Evolutionary conservation across 2,329 filamentous ascomycete genomes (phyloP), one percentile per base, ranked within the genome.

Genomic region (Trichoderma endophyticum): DNA sequence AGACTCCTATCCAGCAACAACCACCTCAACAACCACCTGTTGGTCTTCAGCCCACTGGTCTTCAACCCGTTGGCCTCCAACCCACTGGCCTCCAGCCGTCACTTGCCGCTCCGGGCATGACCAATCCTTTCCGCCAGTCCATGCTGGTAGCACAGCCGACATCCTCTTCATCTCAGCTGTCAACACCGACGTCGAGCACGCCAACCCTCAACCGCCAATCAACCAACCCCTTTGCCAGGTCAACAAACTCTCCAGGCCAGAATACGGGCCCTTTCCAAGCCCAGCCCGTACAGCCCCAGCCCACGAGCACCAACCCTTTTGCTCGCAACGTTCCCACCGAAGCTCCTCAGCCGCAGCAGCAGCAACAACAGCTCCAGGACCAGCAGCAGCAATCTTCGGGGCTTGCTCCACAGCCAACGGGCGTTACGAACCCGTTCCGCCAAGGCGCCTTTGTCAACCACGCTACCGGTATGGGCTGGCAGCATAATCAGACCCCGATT

Each of bases 81-180:
- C 48, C 83, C 79, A 77, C 84, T 77, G 77, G 80, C 75, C 76
- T 84, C 80, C 78, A 84, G 73, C 81, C 78, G 65, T 78, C 86
- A 74, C 82, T 84, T 81, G 77, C 84, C 81, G 87, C 86, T 78
- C 88, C 74, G 68, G 72, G 75, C 39, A 90, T 85, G 26, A 97
- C 94, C 8, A 99, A 99, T 79, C 96, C 96, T 0, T 99, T 99
- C 88, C 89, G 96, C 56, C 92, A 94, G 79, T 98, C 95, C 1
- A 95, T 95, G 90, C 85, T 97, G 83, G 86, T 87, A 84, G 83
- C 80, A 73, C 85, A 87, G 77, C 84, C 86, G 76, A 89, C 89
- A 8, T 74, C 18, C 32, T 48, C 71, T 26, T 70, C 67, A n/a
- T 70, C 74, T 28, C 68, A 73, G n/a, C 80, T 84, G 72, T 79